Base-by-base conservation (phyloP, 768 basidiomycete species). In the Auricularia sp. region DNA sequence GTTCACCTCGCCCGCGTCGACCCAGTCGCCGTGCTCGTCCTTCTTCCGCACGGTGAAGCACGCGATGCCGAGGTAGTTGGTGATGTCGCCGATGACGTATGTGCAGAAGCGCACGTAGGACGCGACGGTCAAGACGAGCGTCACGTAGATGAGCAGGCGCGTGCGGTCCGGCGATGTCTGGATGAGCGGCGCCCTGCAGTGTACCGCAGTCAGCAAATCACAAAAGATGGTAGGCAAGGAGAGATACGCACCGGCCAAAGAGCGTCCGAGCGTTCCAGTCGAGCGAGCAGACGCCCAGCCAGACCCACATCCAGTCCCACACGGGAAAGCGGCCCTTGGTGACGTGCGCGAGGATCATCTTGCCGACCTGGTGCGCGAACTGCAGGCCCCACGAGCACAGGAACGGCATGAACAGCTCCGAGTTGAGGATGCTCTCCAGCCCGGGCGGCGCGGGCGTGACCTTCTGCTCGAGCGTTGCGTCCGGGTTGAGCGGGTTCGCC, bases 311-410 rank as follows among this genome's bases (percentile, higher is more conserved):
- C 70, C 82, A 84, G 72, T 95, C 90, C 84, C 89, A 94, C 71
- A 82, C 78, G 0, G 97, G 97, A 79, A 98, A 96, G 3, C 84
- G 77, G 54, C 82, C 78, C 67, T 84, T 85, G 62, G 95, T 94
- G 35, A 97, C 86, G 74, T 98, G 97, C 1, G 94, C 91, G 58
- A 97, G 77, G 70, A 98, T 98, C 81, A 98, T 90, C 68, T 88
- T 79, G 11, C 93, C 92, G 43, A 97, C 95, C 72, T 94, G 88
- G 67, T 91, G 90, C 35, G 90, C 88, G 68, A 92, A 91, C 74
- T 91, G 89, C 62, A 91, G 74, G n/a, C 94, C 96, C 94, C 95
- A 98, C 21, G 90, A 87, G 70, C 86, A 88, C 18, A 95, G 75
- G 79, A 95, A 97, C 3, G 94, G 93, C 11, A 98, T 76, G 71